Base-by-base conservation (phyloP, 2,329 filamentous ascomycete genomes). In the Curvularia verruculosa region DNA sequence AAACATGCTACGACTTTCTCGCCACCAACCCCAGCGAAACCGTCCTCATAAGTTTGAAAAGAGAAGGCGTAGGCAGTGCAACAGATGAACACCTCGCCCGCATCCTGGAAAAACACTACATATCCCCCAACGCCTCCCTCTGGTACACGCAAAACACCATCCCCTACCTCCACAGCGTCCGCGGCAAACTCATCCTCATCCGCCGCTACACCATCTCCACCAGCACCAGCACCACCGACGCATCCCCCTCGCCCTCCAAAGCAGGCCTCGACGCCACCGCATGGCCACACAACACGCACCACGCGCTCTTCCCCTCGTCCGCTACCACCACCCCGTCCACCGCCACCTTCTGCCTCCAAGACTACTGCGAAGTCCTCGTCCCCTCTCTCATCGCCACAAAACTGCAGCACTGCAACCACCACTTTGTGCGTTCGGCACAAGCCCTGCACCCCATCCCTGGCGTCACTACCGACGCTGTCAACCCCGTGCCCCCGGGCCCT, bases 231-330 rank as follows among this genome's bases (percentile, higher is more conserved):
- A 34, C 13, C 23, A 52, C 39, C 28, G n/a, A n/a, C n/a, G n/a
- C n/a, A n/a, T 29, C 28, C 10, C 28, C 28, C 9, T 29, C 28
- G 9, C 9, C 9, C 12, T 36, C 41, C 48, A 3, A 53, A 2
- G 41, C 28, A 78, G 84, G 84, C 19, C 81, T 89, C 41, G 82
- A 88, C 67, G 86, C 82, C 52, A 80, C 82, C 31, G 78, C 78
- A 18, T 98, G 94, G 94, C 91, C 90, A 0, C 90, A 97, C 78
- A 98, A 98, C 78, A 91, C 90, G 60, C 87, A 89, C 29, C 87
- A 96, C 70, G 89, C 90, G 54, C 82, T 81, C 31, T 87, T 87
- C 67, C 92, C 91, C 3, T 82, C 87, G 61, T 36, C 31, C 2
- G 6, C 28, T 10, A 26, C 45, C 0, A 23, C 45, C 1, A 26